Evolutionary conservation across 495 filamentous ascomycete genomes (phyloP).

Genomic region (Neurospora sp.): DNA sequence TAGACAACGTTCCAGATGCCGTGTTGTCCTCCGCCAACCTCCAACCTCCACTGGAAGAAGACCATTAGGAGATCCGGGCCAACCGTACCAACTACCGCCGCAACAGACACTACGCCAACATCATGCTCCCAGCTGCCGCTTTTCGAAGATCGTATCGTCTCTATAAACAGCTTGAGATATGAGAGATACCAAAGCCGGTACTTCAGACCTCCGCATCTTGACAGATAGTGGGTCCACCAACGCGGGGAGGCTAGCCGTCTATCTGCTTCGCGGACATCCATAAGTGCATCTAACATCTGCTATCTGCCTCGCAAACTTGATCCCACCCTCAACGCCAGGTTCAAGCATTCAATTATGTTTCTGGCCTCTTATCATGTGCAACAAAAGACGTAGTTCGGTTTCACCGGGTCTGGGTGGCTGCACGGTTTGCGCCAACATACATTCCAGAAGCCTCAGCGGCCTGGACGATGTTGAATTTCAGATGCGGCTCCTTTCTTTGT

Average conservation of each 20-base stretch:
- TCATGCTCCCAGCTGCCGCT: background rate
- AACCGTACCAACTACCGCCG: background rate
- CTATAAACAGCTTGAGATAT: background rate
- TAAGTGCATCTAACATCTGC: background rate
- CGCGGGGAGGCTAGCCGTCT: background rate
- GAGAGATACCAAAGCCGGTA: background rate
- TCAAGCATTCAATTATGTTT: background rate
- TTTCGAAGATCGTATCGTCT: background rate
- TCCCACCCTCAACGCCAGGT: background rate
- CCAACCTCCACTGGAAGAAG: background rate
- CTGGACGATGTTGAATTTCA: background rate
- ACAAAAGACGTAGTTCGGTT: background rate
- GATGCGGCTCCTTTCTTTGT: background rate
- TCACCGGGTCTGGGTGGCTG: background rate
- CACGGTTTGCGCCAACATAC: background rate
- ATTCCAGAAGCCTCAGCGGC: background rate
- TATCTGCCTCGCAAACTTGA: background rate
- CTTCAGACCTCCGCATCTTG: background rate
- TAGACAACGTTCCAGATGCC: background rate
- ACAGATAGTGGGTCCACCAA: background rate
- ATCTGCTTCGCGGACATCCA: background rate
- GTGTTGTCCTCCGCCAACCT: background rate
- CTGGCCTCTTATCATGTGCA: background rate
- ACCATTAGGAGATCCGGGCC: background rate
- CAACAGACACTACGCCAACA: background rate